Evolutionary conservation across 2,329 filamentous ascomycete species (phyloP).

Genomic region (Trichocomaceae sp.): DNA sequence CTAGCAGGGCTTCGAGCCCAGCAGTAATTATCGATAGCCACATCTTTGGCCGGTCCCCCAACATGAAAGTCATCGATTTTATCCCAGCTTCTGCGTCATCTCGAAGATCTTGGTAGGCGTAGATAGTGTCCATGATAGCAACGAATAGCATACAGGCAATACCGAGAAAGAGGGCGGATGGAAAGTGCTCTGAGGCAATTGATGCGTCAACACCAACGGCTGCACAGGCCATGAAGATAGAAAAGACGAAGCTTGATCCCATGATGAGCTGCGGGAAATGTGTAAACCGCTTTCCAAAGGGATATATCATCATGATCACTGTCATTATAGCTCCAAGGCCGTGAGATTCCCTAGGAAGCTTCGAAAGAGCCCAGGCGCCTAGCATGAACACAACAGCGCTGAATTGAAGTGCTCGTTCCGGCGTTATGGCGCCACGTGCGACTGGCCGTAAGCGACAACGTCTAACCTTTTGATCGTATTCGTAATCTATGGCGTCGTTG

Average conservation of each 20-base stretch:
- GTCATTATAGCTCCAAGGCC: neutral
- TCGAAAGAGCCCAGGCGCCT: neutral
- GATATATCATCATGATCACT: neutral
- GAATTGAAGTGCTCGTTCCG: constrained; percentile 1
- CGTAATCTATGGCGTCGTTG: constrained; percentile 1
- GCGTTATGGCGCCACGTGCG: constrained; percentile 1
- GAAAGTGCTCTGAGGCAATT: neutral
- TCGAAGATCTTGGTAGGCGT: constrained; percentile 6
- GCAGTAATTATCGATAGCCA: constrained; percentile 3
- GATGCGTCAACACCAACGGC: neutral
- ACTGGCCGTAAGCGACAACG: neutral
- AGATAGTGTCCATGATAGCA: neutral
- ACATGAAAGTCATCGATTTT: constrained; percentile 1
- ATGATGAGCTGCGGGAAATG: neutral
- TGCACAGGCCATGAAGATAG: neutral
- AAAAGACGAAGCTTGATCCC: neutral
- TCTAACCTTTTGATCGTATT: neutral
- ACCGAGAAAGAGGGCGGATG: neutral
- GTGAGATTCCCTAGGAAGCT: neutral
- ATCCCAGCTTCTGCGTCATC: neutral
- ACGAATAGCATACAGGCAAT: neutral
- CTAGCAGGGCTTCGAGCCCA: neutral
- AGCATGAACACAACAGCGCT: neutral
- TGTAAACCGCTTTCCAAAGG: constrained; percentile 1
- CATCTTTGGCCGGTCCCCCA: neutral